These are phyloP conservation scores for Crithidia thermophila DNA, from an alignment of 208 protist species.

Conservation along the genomic window DNA sequence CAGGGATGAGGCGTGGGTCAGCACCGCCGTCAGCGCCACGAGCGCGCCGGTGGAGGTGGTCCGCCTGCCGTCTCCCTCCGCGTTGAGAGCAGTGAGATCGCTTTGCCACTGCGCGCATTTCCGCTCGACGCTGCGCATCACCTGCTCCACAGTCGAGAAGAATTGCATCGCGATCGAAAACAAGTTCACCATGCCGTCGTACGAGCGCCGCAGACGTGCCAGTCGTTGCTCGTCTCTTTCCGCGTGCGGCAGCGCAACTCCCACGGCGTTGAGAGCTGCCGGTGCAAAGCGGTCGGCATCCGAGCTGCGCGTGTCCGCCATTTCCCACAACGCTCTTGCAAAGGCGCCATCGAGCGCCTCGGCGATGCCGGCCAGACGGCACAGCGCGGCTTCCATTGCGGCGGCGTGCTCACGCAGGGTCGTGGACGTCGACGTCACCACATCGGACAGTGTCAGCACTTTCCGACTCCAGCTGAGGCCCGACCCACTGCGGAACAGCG, in stretches of 20 bases:
- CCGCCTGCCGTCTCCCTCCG: background rate
- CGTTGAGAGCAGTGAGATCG: too few species aligned
- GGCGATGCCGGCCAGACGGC: slow-evolving; percentile 13
- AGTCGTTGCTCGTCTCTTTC: background rate
- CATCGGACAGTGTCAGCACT: background rate
- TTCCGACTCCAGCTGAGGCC: slow-evolving; percentile 32
- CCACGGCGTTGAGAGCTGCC: background rate
- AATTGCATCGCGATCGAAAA: slow-evolving; percentile 17
- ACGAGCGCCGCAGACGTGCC: slow-evolving; percentile 4
- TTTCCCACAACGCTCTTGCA: background rate
- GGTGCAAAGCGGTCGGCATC: too few species aligned
- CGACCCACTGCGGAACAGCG: slow-evolving; percentile 17
- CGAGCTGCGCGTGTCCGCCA: background rate
- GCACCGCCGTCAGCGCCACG: background rate
- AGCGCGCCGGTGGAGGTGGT: background rate
- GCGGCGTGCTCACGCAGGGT: background rate
- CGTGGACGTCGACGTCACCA: background rate
- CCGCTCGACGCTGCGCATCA: slow-evolving; percentile 3
- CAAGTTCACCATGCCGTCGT: slow-evolving; percentile 10
- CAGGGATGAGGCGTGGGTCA: background rate
- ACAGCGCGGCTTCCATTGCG: background rate
- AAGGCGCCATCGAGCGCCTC: background rate
- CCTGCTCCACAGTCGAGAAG: background rate
- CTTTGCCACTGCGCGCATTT: background rate
- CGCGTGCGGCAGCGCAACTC: background rate